Evolutionary conservation across 1,284 basidiomycete genomes (phyloP).

Genomic region (Inonotus hispidus): DNA sequence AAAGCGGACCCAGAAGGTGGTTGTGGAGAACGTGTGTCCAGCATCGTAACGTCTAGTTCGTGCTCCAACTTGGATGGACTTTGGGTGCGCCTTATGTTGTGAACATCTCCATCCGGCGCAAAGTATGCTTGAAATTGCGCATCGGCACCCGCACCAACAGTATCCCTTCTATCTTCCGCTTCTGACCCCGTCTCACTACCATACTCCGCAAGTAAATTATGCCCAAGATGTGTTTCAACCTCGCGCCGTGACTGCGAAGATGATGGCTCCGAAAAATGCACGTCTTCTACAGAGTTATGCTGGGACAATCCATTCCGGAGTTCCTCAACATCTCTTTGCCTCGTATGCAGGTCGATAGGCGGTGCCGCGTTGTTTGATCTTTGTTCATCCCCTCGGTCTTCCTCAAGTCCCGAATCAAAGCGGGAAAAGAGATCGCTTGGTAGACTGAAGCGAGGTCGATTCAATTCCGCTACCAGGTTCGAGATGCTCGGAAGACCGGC

Average conservation of each 20-base stretch:
- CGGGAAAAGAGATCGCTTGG: not conserved
- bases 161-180: not conserved
- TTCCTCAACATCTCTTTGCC: not conserved
- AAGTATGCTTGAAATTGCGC: not conserved
- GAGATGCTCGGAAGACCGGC: not conserved
- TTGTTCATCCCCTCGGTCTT: not conserved
- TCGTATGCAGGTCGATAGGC: not conserved
- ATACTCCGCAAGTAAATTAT: slow-evolving; percentile 1
- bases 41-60: not conserved
- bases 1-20: not conserved
- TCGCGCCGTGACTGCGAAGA: slow-evolving; percentile 11
- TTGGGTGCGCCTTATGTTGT: not conserved
- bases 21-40: not conserved
- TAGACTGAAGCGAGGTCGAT: not conserved
- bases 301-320: not conserved
- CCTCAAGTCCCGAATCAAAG: not conserved
- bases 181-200: slow-evolving; percentile 7
- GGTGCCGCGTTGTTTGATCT: not conserved
- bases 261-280: slow-evolving; percentile 4
- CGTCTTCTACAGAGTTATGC: not conserved
- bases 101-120: not conserved
- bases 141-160: not conserved
- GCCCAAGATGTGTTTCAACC: slow-evolving; percentile 6
- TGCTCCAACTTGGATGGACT: not conserved
- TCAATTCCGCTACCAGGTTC: not conserved